phyloP scores from a whole-genome alignment of 2,329 filamentous ascomycete species.

The Nigrospora sphaerica region DNA sequence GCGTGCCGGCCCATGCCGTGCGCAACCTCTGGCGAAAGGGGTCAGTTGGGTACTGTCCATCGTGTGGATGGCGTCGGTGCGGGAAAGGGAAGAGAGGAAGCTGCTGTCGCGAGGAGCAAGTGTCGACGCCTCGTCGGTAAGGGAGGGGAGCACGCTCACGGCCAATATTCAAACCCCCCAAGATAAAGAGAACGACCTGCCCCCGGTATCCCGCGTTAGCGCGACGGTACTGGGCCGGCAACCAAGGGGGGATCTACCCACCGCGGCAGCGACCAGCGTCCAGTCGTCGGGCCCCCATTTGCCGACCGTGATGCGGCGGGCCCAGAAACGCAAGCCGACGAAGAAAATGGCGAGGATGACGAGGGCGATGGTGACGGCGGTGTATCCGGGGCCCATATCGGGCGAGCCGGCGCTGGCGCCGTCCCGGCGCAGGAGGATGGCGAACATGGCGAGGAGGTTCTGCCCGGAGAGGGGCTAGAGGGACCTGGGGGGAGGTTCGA shows the following conservation, averaged over 20 bases:
- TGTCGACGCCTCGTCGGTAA: neutral
- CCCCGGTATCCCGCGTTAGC: neutral
- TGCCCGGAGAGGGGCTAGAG: too few relatives aligned
- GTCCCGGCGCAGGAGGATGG: too few relatives aligned
- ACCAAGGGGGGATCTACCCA: neutral
- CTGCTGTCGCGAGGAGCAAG: neutral
- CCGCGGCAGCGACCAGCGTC: constrained; percentile 5
- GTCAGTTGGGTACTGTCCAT: neutral
- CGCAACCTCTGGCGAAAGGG: constrained; percentile 4
- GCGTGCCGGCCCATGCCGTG: constrained; percentile 8
- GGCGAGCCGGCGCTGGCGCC: too few relatives aligned
- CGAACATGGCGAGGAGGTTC: too few relatives aligned
- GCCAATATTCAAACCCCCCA: constrained; percentile 8
- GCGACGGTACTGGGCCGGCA: too few relatives aligned
- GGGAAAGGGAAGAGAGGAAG: neutral
- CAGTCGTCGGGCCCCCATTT: constrained; percentile 7
- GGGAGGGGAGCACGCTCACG: constrained; percentile 4
- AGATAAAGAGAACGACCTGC: constrained; percentile 4
- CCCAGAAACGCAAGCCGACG: constrained; percentile 7
- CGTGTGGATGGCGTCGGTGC: neutral
- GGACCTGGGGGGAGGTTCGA: too few relatives aligned
- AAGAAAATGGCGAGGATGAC: constrained; percentile 7
- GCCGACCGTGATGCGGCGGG: constrained; percentile 2
- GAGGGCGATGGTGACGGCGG: neutral
- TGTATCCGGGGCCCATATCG: neutral